Conservation (phyloP, 2,329 filamentous ascomycete species). For the Aspergillus spinulosporus region DNA sequence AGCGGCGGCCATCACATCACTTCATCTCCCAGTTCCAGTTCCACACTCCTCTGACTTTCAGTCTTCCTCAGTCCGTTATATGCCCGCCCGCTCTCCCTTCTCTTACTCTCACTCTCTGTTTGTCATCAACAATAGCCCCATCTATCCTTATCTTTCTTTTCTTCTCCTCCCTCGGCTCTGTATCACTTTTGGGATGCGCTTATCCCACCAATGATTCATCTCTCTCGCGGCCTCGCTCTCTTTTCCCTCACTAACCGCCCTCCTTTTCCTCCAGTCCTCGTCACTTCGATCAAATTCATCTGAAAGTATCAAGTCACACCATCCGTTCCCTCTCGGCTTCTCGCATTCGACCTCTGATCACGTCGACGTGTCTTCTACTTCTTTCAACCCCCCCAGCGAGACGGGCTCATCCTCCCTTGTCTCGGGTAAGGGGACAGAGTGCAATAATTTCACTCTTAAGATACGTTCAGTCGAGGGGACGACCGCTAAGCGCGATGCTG, state of each 20-base stretch:
- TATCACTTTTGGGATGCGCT: constrained; percentile 7
- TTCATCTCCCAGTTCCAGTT: background rate
- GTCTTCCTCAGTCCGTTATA: background rate
- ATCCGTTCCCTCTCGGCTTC: constrained; percentile 18
- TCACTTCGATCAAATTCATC: constrained; percentile 1
- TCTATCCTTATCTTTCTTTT: constrained; percentile 7
- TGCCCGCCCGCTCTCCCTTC: background rate
- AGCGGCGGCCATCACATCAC: constrained; percentile 7
- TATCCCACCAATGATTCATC: constrained; percentile 7
- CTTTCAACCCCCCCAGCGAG: constrained; percentile 2
- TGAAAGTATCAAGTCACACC: background rate
- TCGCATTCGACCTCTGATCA: constrained; percentile 13
- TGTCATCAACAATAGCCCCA: constrained; percentile 4
- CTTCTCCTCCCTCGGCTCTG: background rate
- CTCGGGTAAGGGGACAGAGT: constrained; percentile 18
- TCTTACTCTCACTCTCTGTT: background rate
- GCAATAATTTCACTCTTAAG: constrained; percentile 17
- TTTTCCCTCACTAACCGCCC: constrained; percentile 9
- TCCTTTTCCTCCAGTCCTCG: background rate
- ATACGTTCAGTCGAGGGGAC: constrained; percentile 21
- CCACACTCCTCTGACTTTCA: background rate
- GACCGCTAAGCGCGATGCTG: constrained; percentile 40
- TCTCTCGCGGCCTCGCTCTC: constrained; percentile 1
- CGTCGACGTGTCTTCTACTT: background rate
- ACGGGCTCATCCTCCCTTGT: constrained; percentile 9